phyloP scores from a whole-genome alignment of 441 rosid species.

The Pelargonium australe region DNA sequence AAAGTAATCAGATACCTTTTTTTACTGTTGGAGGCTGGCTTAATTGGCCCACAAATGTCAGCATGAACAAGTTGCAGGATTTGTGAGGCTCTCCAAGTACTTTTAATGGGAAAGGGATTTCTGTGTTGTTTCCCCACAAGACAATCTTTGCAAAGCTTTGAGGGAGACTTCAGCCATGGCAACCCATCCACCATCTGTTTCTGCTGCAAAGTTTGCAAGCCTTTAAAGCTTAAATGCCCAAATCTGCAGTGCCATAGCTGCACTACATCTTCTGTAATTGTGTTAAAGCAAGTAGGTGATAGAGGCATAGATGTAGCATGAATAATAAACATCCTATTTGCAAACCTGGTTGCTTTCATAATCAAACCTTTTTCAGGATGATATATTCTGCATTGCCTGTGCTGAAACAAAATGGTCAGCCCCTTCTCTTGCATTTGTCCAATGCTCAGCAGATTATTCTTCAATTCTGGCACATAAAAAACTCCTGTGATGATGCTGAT shows the following conservation, averaged over 20 bases:
- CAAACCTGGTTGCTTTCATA: constrained; percentile 1
- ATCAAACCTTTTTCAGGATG: constrained; percentile 7
- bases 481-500: background rate
- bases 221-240: constrained; percentile 9
- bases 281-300: constrained; percentile 3
- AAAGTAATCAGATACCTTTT: constrained; percentile 9
- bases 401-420: constrained; percentile 6
- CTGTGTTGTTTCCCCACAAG: constrained; percentile 9
- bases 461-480: constrained; percentile 8
- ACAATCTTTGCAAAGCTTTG: background rate
- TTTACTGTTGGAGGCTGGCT: constrained; percentile 1
- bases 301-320: background rate
- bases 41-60: constrained; percentile 7
- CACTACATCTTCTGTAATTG: background rate
- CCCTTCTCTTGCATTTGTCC: constrained; percentile 19
- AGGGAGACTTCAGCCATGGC: background rate
- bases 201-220: background rate
- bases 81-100: background rate
- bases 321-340: constrained; percentile 12
- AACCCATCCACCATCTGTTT: constrained; percentile 9
- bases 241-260: constrained; percentile 14
- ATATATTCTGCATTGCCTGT: background rate
- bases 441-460: constrained; percentile 12
- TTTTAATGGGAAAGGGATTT: constrained; percentile 1
- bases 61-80: constrained; percentile 4